Evolutionary conservation across 2,329 filamentous ascomycete species (phyloP).

Genomic region (Fusarium illudens): DNA sequence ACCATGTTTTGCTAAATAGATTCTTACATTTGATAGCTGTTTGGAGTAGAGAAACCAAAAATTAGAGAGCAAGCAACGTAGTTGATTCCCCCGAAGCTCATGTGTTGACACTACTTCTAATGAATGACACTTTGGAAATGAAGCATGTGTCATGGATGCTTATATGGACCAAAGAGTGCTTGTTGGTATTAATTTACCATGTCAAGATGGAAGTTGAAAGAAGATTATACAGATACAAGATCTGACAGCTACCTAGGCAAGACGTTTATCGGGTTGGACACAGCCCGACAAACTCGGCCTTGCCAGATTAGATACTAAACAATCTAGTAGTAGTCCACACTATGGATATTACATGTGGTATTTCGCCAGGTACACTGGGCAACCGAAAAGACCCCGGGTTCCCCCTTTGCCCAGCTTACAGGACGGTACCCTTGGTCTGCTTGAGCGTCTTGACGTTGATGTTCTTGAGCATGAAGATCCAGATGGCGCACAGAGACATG

Average conservation of each 20-base stretch:
- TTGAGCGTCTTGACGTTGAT: slow-evolving; percentile 43
- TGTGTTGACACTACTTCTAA: too few species aligned
- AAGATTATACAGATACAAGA: not conserved
- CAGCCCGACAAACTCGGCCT: not conserved
- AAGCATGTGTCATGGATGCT: too few species aligned
- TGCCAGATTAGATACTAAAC: slow-evolving; percentile 2
- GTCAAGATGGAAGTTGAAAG: not conserved
- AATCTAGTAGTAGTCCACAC: not conserved
- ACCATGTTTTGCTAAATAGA: too few species aligned
- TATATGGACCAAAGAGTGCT: not conserved
- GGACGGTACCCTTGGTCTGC: slow-evolving; percentile 45
- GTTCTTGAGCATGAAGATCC: slow-evolving; percentile 44
- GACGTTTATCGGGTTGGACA: not conserved
- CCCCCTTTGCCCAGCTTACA: slow-evolving; percentile 20
- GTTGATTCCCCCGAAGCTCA: too few species aligned
- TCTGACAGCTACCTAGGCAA: not conserved
- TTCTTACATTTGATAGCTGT: too few species aligned
- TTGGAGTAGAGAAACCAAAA: not conserved
- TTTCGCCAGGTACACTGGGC: not conserved
- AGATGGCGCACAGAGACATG: slow-evolving; percentile 40
- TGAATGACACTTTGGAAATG: too few species aligned
- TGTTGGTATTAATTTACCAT: not conserved
- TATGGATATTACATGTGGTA: not conserved
- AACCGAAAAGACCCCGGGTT: not conserved
- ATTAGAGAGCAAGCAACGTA: too few species aligned